These are phyloP conservation scores for Aspergillus persii DNA, from an alignment of 2,329 filamentous ascomycete genomes.

Conservation along the genomic window DNA sequence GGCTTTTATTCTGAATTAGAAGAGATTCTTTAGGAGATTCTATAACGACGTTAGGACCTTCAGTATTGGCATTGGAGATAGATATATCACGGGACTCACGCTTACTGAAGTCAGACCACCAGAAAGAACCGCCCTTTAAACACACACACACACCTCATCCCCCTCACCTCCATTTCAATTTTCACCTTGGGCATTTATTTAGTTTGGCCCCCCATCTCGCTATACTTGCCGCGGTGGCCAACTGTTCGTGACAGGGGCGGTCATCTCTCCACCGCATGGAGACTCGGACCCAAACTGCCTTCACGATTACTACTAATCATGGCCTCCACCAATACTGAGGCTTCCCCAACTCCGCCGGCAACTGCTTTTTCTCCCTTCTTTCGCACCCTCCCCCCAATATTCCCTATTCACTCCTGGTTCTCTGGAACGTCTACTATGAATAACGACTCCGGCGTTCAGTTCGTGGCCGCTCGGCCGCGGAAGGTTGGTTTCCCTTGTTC, in stretches of 20 bases:
- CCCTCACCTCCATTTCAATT: neutral
- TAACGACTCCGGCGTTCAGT: slow-evolving; percentile 35
- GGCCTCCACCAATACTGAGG: slow-evolving; percentile 4
- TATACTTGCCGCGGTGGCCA: slow-evolving; percentile 1
- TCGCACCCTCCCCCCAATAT: slow-evolving; percentile 3
- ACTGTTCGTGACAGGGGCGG: neutral
- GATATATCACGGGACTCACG: neutral
- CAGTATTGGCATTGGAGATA: neutral
- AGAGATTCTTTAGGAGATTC: neutral
- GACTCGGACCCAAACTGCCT: slow-evolving; percentile 12
- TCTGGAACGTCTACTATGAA: slow-evolving; percentile 28
- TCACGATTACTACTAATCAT: slow-evolving; percentile 5
- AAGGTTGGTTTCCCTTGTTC: slow-evolving; percentile 31
- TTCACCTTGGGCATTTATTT: neutral
- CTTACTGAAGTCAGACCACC: neutral
- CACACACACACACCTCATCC: neutral
- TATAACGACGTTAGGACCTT: neutral
- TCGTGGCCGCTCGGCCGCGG: slow-evolving; percentile 36
- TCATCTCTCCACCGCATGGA: slow-evolving; percentile 17
- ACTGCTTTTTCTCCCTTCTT: slow-evolving; percentile 5
- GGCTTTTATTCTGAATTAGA: neutral
- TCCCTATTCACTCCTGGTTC: neutral
- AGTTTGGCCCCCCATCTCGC: neutral
- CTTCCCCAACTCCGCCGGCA: slow-evolving; percentile 1
- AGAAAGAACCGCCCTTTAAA: neutral